Evolutionary conservation across 2,329 filamentous ascomycete species (phyloP).

Genomic region (Monilinia fructigena): DNA sequence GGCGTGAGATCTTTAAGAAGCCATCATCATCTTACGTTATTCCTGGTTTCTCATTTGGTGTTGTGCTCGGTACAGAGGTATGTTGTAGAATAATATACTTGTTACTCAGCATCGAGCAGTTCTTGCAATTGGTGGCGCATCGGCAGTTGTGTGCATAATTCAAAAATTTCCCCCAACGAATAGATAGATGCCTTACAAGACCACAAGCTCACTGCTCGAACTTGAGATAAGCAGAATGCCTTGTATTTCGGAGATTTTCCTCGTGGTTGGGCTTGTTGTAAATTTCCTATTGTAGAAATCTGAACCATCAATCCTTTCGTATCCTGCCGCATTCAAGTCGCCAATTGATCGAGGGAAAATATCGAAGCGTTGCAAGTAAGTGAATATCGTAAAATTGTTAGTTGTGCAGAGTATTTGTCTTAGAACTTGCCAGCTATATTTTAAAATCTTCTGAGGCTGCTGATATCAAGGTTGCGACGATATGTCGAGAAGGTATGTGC

Average conservation of each 20-base stretch:
- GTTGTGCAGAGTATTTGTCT: not conserved
- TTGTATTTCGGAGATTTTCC: not conserved
- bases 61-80: not conserved
- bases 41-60: not conserved
- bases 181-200: not conserved
- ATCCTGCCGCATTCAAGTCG: not conserved
- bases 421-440: not conserved
- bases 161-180: not conserved
- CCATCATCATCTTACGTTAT: not conserved
- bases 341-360: not conserved
- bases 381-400: not conserved
- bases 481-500: not conserved
- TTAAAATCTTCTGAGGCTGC: no score
- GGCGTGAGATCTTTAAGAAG: not conserved
- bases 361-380: not conserved
- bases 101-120: not conserved
- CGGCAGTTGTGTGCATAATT: not conserved
- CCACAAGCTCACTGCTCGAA: not conserved
- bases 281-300: not conserved
- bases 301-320: not conserved
- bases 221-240: not conserved
- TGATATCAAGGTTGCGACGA: no score
- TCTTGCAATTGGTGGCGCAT: not conserved
- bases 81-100: not conserved
- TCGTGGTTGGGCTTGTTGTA: not conserved